Evolutionary conservation across 2,329 filamentous ascomycete species (phyloP), one percentile per base, ranked within the genome.

Genomic region (Penicillium digitatum): DNA sequence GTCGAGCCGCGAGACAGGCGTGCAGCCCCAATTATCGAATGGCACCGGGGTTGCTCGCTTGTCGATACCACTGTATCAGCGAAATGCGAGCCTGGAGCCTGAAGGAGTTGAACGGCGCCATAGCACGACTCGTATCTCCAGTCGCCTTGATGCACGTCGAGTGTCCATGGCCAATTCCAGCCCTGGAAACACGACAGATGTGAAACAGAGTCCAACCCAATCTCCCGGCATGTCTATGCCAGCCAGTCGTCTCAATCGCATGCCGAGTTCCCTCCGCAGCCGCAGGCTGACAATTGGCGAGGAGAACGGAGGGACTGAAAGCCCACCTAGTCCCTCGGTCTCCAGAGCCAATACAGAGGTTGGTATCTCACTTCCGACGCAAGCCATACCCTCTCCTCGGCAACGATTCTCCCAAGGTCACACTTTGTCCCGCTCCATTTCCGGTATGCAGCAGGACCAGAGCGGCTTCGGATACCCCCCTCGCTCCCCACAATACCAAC

Each of bases 311-410:
- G 68, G 69, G 44, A 69, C 65, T 38, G 62, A 58, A 43, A 70
- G 61, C 31, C 64, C 69, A 4, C 64, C 65, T 29, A 64, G 54
- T 37, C 74, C 76, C 27, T 73, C 76, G 5, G 57, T 75, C 31
- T 74, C 75, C 18, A 68, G 76, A 53, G 74, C 75, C 27, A 72
- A 73, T 67, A 77, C 76, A 1, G 76, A 78, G 29, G 63, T 73
- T 37, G 65, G 66, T 22, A 69, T 63, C 32, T 64, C 68, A 29
- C 62, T 62, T n/a, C 57, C 64, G 10, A 51, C 61, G 5, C 66
- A 68, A 53, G 66, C 66, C 11, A 63, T 65, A 7, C 62, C 69
- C 8, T 65, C 69, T 3, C 65, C 70, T 2, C 68, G 69, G 39
- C 72, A 75, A 50, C 70, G 72, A 37, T 55, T 66, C 27, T 67